Evolutionary conservation across 768 basidiomycete species (phyloP), one percentile per base, ranked within the genome.

Genomic region (Tephrocybe sp.): DNA sequence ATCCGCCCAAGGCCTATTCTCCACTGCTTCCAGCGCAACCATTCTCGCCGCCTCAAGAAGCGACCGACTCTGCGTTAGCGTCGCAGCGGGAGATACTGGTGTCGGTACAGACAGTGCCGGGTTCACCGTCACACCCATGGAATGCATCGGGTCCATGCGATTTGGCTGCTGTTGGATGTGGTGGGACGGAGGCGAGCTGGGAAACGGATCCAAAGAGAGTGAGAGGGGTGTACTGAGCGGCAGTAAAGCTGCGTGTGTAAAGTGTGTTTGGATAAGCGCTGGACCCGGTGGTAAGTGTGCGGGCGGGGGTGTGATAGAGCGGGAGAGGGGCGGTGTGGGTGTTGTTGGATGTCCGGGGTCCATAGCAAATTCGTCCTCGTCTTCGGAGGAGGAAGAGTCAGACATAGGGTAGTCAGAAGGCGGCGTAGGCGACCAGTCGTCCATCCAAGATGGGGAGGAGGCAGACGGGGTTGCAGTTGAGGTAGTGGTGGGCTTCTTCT

Each of bases 61-160:
- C 38, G n/a, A 17, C 38, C 20, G 18, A 9, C 18, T 9, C 54
- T 82, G 83, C 62, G 85, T 85, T 26, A 88, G 68, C 0, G 74
- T 73, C 1, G 87, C 86, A 3, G 88, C 89, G 17, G 91, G 91
- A 0, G 90, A 93, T 2, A 93, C 88, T 1, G 91, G 91, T 0
- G 91, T 93, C 1, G 89, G 90, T 0, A 86, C 90, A 11, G 73
- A 75, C 8, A 60, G 59, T 64, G 68, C 26, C 14, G 71, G 62
- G 0, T 73, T 68, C 3, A 75, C 70, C 56, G 71, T 70, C 40
- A 18, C 23, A 2, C 10, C 15, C 24, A n/a, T 28, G n/a, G n/a
- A n/a, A n/a, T n/a, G n/a, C n/a, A n/a, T n/a, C n/a, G n/a, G n/a
- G n/a, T n/a, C n/a, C n/a, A n/a, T n/a, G n/a, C n/a, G n/a, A n/a